Evolutionary conservation across 768 basidiomycete species (phyloP), one percentile per base, ranked within the genome.

Genomic region (Hebeloma cylindrosporum): DNA sequence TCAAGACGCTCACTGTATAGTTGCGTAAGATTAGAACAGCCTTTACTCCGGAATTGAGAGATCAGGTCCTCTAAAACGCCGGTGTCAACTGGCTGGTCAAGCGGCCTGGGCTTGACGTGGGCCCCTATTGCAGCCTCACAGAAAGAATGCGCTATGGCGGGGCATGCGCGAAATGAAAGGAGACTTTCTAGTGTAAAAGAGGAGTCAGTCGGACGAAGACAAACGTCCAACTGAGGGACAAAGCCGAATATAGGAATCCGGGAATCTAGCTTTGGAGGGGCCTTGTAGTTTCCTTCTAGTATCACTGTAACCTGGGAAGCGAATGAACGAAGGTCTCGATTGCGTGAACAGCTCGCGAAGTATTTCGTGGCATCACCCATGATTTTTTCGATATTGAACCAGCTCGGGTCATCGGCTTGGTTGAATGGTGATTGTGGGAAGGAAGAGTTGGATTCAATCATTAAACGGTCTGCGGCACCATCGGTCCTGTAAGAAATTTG

Each of bases 391-490:
- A 39, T 43, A 5, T 21, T n/a, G 29, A 52, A 42, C 52, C 56
- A 53, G 9, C 16, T 18, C 16, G 29, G 38, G 34, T 48, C 30
- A 8, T 28, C 32, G 13, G n/a, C n/a, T n/a, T 26, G 14, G 4
- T 16, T 3, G 21, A 52, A 40, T 5, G 45, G 36, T 2, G 41
- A 32, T 4, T 4, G 23, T 9, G 45, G 41, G 27, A 7, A 17
- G 21, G 8, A 20, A 17, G 14, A 29, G 4, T 51, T 57, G 57
- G 57, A 59, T 28, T 62, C 52, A 9, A 16, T 22, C 38, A 57
- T 29, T 7, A 63, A 36, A 17, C 21, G 2, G 9, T 43, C 36
- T 8, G 40, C 42, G 6, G 28, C 29, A 16, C 18, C 9, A 7
- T 47, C 11, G 22, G 40, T 35, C 40, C 17, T 38, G 8, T 8